A percentile compares a stretch with the other conserved stretches of the same genome.
Evolutionary conservation across 352 stramenopile genomes (phyloP).

Genomic region (Phytophthora parvispora): DNA sequence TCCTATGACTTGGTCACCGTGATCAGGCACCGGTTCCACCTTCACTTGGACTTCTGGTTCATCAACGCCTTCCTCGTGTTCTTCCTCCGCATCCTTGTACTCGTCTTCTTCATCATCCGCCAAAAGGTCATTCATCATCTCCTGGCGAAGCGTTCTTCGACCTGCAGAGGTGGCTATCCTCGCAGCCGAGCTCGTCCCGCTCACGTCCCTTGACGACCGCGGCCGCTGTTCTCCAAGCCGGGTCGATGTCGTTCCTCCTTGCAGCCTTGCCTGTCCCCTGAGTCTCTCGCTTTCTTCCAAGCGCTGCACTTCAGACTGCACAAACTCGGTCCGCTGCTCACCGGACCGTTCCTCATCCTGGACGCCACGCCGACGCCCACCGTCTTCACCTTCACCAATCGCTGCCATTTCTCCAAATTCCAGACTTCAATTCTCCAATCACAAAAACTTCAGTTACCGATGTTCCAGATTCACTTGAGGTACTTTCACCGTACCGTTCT

Average conservation of each 20-base stretch:
- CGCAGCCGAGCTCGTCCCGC: neutral
- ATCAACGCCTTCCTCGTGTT: too few relatives aligned
- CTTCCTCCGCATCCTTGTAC: neutral
- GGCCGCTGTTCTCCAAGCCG: neutral
- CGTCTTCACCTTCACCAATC: neutral
- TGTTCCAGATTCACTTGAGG: too few relatives aligned
- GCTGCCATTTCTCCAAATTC: too few relatives aligned
- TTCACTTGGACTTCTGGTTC: too few relatives aligned
- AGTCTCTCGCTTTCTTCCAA: too few relatives aligned
- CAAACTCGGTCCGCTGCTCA: neutral
- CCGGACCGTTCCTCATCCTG: neutral
- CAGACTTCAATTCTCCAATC: too few relatives aligned
- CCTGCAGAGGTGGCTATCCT: neutral
- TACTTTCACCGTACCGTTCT: too few relatives aligned
- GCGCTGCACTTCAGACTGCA: neutral
- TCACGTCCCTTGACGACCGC: neutral
- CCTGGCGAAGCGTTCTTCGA: neutral
- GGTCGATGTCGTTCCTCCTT: neutral
- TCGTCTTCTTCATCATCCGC: neutral
- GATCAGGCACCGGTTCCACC: too few relatives aligned
- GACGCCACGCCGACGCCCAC: neutral
- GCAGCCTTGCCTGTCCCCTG: neutral
- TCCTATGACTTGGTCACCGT: too few relatives aligned
- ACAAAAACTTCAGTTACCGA: too few relatives aligned
- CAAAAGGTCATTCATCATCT: neutral